Conservation (phyloP, 2,329 filamentous ascomycete genomes). For the Chrysoporthe cubensis region DNA sequence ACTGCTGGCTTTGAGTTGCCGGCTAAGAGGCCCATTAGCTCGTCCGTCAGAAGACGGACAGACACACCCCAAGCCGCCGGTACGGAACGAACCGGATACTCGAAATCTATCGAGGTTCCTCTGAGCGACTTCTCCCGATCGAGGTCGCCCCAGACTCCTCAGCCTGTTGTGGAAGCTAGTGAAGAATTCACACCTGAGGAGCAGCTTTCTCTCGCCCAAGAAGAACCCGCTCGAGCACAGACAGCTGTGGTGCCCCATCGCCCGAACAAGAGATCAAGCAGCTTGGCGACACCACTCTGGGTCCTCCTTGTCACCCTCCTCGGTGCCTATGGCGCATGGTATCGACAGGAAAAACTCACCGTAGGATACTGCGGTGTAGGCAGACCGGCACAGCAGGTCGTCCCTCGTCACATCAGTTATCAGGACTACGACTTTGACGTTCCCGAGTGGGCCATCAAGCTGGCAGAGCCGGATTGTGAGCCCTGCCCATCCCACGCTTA, state of each 20-base stretch:
- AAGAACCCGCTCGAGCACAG: constrained; percentile 62
- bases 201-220: constrained; percentile 76
- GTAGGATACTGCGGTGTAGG: constrained; percentile 94
- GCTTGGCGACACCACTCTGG: constrained; percentile 67
- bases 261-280: constrained; percentile 46
- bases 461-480: constrained; percentile 83
- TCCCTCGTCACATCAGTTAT: constrained; percentile 51
- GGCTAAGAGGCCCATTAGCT: constrained; percentile 46
- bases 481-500: constrained; percentile 88
- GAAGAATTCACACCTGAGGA: constrained; percentile 96
- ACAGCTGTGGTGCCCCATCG: constrained; percentile 45
- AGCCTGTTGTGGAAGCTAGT: constrained; percentile 63
- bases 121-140: constrained; percentile 45
- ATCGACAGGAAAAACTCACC: constrained; percentile 92
- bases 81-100: constrained; percentile 55
- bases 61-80: constrained; percentile 53
- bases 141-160: constrained; percentile 40
- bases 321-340: constrained; percentile 77
- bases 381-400: constrained; percentile 57
- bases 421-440: constrained; percentile 53
- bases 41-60: constrained; percentile 48
- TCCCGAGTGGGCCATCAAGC: constrained; percentile 71
- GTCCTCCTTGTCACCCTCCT: constrained; percentile 73
- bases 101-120: constrained; percentile 63
- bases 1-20: constrained; percentile 47